phyloP scores from a whole-genome alignment of 768 basidiomycete species.

The Leccinellum albellum region DNA sequence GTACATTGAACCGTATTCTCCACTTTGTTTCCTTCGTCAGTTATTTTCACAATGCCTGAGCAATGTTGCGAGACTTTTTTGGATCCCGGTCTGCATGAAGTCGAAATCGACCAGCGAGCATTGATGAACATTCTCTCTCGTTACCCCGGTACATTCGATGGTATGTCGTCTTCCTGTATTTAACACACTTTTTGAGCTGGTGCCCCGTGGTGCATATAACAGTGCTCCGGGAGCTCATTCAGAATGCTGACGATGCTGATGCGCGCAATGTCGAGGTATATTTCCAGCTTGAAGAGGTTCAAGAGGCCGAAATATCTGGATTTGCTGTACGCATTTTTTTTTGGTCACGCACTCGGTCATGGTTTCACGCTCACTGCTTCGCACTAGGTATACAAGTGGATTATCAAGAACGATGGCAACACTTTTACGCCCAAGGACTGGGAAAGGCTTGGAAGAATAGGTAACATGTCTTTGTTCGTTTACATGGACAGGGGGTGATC shows the following conservation, averaged over 20 bases:
- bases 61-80: neutral
- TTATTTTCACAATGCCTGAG: neutral
- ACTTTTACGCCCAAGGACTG: constrained; percentile 5
- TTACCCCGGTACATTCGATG: constrained; percentile 14
- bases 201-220: neutral
- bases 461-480: neutral
- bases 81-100: constrained; percentile 2
- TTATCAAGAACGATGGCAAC: constrained; percentile 9
- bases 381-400: constrained; percentile 10
- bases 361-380: neutral
- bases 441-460: constrained; percentile 14
- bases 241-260: constrained; percentile 54
- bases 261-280: constrained; percentile 34
- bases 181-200: neutral
- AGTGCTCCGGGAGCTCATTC: constrained; percentile 52
- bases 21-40: neutral
- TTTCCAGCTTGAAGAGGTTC: constrained; percentile 28
- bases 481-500: neutral
- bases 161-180: neutral
- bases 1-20: neutral
- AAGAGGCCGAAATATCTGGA: neutral
- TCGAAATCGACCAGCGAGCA: constrained; percentile 15
- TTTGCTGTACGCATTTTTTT: neutral
- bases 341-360: neutral
- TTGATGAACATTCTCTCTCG: constrained; percentile 17